These are phyloP conservation scores for Nicotiana obtusifolia DNA, from an alignment of 257 asterid genomes.

Conservation along the genomic window DNA sequence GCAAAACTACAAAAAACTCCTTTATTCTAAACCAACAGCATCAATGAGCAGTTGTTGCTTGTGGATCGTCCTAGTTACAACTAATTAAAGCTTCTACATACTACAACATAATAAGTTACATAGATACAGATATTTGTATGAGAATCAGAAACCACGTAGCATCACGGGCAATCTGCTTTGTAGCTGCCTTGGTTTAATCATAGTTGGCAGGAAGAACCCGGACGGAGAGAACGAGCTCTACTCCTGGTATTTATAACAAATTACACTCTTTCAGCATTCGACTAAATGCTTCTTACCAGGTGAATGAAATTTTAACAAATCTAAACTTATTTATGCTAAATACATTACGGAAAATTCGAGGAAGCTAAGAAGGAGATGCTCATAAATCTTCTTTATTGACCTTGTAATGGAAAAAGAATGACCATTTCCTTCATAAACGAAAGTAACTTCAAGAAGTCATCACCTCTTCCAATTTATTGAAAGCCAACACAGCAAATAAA, in stretches of 20 bases:
- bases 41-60: neutral
- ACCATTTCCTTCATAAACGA: neutral
- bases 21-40: neutral
- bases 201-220: neutral
- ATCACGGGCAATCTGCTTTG: neutral
- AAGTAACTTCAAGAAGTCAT: constrained; percentile 6
- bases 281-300: neutral
- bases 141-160: constrained; percentile 2
- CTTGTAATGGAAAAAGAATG: neutral
- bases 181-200: constrained; percentile 12
- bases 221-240: constrained; percentile 5
- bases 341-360: neutral
- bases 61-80: neutral
- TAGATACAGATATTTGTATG: neutral
- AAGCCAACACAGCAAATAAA: neutral
- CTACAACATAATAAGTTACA: neutral
- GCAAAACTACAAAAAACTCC: neutral
- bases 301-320: neutral
- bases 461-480: constrained; percentile 5
- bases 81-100: neutral
- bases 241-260: constrained; percentile 8
- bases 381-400: constrained; percentile 6
- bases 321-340: neutral
- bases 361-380: neutral
- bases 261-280: constrained; percentile 1